Conservation (phyloP, 306 rosid genomes). For the Fagus sylvatica region DNA sequence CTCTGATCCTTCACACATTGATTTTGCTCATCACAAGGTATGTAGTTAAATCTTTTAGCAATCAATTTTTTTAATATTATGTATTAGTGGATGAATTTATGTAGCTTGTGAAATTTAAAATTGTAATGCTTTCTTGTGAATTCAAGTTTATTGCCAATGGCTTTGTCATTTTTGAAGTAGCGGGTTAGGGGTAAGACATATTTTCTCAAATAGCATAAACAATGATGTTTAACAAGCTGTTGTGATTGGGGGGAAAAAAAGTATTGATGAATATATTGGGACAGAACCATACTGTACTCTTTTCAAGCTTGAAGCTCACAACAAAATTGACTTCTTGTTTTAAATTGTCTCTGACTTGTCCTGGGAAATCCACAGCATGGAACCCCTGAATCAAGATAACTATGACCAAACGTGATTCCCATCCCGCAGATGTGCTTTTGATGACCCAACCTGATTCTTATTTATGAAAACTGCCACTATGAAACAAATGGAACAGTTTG, state of each 20-base stretch:
- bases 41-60: background rate
- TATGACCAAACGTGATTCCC: background rate
- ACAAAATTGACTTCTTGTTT: too few species aligned
- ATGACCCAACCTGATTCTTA: background rate
- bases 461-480: background rate
- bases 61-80: too few species aligned
- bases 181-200: too few species aligned
- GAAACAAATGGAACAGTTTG: background rate
- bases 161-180: background rate
- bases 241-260: too few species aligned
- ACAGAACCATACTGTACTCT: too few species aligned
- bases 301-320: too few species aligned
- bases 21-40: slow-evolving; percentile 99
- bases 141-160: background rate
- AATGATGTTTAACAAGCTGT: too few species aligned
- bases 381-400: background rate
- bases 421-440: background rate
- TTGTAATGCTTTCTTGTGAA: background rate
- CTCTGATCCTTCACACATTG: slow-evolving; percentile 95
- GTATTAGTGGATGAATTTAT: too few species aligned
- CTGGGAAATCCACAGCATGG: too few species aligned
- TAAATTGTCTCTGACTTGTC: too few species aligned
- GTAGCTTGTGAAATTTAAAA: background rate
- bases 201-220: too few species aligned
- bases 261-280: too few species aligned